Base-by-base conservation (phyloP, 2,329 filamentous ascomycete genomes). In the Chaetomiaceae sp. region DNA sequence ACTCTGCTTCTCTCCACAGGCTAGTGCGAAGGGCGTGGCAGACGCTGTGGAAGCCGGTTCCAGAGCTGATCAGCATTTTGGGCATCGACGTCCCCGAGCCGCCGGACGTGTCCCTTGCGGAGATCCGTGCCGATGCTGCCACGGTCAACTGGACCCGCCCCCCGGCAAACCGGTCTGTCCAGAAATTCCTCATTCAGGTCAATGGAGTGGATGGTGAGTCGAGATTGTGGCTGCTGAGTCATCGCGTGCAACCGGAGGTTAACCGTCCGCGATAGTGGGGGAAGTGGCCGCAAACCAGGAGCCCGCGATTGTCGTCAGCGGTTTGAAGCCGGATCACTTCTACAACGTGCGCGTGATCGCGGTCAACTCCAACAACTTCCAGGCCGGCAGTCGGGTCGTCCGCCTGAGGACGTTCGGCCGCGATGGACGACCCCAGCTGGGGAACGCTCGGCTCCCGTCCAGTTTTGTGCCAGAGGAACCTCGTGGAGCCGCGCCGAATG, bases 291-390 rank as follows among this genome's bases (percentile, higher is more conserved):
- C 80, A 53, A 81, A 82, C 57, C 78, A 81, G 55, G 88, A 95
- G 63, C 88, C 85, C 0, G 86, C 88, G n/a, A 89, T 96, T 43
- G 90, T 87, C 37, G 89, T 98, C 45, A 89, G 86, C 26, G 88
- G 90, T 32, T 74, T 98, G 7, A 83, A 85, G 58, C 89, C 93
- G 0, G 83, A 85, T 54, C 86, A 87, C 59, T 94, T 90, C 60
- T 97, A 97, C 68, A 94, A 95, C 55, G 83, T 98, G 22, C 84
- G 91, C 50, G 88, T 97, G 44, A 86, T 96, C 56, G 88, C 91
- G 32, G 85, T 96, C 44, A 95, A 91, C 39, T 80, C 84, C 24
- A 88, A 90, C 56, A 94, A 93, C 65, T 97, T 97, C 59, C 88
- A 95, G 61, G 88, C 90, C 1, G 86, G 88, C 30, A 96, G 93